A percentile compares a stretch with the other conserved stretches of the same genome.
These are phyloP conservation scores for Eucalyptus paniculata DNA, from an alignment of 345 rosid species.

Conservation along the genomic window DNA sequence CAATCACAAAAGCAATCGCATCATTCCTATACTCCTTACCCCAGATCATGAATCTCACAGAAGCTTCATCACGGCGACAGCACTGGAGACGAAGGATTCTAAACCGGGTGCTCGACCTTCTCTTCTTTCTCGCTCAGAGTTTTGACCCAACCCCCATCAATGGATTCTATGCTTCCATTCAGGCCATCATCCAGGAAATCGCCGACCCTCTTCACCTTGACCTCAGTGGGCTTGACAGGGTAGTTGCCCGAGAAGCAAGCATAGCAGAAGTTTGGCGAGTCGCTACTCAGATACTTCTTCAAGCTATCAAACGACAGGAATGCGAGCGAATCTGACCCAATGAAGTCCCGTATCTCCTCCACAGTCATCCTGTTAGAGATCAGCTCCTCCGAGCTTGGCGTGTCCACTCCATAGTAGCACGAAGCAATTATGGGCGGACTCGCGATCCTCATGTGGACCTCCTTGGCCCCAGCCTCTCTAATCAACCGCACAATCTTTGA, in stretches of 20 bases:
- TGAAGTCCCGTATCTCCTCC: conserved; percentile 63
- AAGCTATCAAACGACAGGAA: conserved; percentile 57
- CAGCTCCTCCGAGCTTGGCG: conserved; percentile 82
- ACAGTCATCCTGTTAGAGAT: conserved; percentile 83
- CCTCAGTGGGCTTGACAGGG: conserved; percentile 68
- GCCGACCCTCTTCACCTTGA: conserved; percentile 75
- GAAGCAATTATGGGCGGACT: conserved; percentile 84
- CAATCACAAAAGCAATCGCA: not conserved
- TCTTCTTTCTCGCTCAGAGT: conserved; percentile 4
- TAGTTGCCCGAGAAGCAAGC: conserved; percentile 91
- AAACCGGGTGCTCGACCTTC: not conserved
- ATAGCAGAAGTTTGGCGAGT: conserved; percentile 54
- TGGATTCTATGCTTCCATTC: conserved; percentile 48
- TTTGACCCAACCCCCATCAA: conserved; percentile 78
- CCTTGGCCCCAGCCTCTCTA: conserved; percentile 89
- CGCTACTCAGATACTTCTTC: conserved; percentile 39
- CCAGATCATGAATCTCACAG: not conserved
- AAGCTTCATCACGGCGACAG: not conserved
- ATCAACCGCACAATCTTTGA: conserved; percentile 78
- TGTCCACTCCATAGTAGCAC: conserved; percentile 95
- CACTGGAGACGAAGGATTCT: not conserved
- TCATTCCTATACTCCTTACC: not conserved
- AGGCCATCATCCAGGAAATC: conserved; percentile 86
- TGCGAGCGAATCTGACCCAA: conserved; percentile 83
- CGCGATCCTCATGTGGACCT: conserved; percentile 95